Conservation (phyloP, 257 asterid genomes). For the Gentiana macrophylla region DNA sequence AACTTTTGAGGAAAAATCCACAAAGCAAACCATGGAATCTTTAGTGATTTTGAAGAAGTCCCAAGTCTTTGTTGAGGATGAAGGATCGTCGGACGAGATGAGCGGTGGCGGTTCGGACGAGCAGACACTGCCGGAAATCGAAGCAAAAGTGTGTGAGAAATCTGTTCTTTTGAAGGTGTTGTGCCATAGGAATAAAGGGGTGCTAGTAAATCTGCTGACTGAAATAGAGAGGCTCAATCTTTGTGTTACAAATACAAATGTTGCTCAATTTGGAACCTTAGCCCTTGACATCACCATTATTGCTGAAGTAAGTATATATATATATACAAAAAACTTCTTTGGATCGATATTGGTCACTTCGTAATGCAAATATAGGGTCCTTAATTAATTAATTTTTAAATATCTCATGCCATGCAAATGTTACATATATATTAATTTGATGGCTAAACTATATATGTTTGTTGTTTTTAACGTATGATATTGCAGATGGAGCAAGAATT, state of each 20-base stretch:
- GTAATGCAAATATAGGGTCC: no score
- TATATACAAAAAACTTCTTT: no score
- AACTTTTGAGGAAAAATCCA: slow-evolving; percentile 12
- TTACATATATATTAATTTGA: neutral
- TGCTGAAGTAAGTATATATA: neutral
- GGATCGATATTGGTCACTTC: no score
- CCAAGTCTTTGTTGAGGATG: slow-evolving; percentile 19
- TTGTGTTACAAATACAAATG: slow-evolving; percentile 2
- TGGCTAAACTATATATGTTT: neutral
- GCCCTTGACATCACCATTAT: slow-evolving; percentile 19
- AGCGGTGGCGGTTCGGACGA: slow-evolving; percentile 8
- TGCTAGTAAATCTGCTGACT: slow-evolving; percentile 5
- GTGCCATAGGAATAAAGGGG: slow-evolving; percentile 10
- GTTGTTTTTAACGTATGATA: neutral
- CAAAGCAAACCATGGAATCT: slow-evolving; percentile 21
- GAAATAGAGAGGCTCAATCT: slow-evolving; percentile 15
- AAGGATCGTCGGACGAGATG: slow-evolving; percentile 20
- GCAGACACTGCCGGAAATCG: slow-evolving; percentile 13
- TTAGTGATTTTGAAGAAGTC: slow-evolving; percentile 26
- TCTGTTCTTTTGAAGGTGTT: slow-evolving; percentile 8
- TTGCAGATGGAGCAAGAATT: slow-evolving; percentile 29
- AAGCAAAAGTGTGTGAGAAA: slow-evolving; percentile 9
- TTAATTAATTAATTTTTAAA: no score
- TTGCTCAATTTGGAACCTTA: slow-evolving; percentile 19
- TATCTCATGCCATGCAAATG: neutral